Percentiles rank a stretch among this genome's conserved stretches.
Conservation (phyloP, 1,139 yeast species). For the Lodderomyces margitis region DNA sequence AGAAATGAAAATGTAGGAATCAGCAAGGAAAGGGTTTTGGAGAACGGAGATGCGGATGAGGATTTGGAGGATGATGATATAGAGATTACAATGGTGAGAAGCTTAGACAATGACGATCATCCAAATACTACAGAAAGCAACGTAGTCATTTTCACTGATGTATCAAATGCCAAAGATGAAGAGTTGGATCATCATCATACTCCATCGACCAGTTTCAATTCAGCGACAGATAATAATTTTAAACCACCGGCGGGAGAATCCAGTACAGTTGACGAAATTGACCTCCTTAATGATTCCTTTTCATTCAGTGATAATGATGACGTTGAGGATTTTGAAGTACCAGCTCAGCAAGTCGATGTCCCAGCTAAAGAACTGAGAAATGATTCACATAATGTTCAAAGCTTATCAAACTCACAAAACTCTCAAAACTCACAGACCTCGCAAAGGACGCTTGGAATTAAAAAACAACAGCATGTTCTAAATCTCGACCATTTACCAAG, state of each 20-base stretch:
- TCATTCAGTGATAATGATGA: conserved; percentile 4
- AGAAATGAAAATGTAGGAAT: background rate
- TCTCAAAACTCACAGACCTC: background rate
- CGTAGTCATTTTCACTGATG: background rate
- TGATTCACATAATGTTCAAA: too few species aligned
- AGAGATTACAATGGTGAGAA: conserved; percentile 1
- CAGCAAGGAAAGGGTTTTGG: background rate
- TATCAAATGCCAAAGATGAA: background rate
- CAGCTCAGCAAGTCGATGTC: background rate
- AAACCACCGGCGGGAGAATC: background rate
- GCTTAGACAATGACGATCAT: background rate
- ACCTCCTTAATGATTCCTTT: conserved; percentile 4
- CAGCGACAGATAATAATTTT: background rate
- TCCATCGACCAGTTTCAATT: conserved; percentile 3
- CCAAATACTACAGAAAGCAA: background rate
- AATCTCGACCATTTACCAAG: background rate
- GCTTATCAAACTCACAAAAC: too few species aligned
- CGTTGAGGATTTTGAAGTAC: background rate
- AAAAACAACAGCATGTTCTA: background rate
- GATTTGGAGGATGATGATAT: background rate
- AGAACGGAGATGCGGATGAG: background rate
- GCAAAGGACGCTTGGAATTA: background rate
- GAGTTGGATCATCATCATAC: background rate
- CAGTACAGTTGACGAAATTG: background rate
- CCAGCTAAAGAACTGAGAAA: too few species aligned